These are phyloP conservation scores for Cercophora newfieldiana DNA, from an alignment of 495 filamentous ascomycete species.

Conservation along the genomic window DNA sequence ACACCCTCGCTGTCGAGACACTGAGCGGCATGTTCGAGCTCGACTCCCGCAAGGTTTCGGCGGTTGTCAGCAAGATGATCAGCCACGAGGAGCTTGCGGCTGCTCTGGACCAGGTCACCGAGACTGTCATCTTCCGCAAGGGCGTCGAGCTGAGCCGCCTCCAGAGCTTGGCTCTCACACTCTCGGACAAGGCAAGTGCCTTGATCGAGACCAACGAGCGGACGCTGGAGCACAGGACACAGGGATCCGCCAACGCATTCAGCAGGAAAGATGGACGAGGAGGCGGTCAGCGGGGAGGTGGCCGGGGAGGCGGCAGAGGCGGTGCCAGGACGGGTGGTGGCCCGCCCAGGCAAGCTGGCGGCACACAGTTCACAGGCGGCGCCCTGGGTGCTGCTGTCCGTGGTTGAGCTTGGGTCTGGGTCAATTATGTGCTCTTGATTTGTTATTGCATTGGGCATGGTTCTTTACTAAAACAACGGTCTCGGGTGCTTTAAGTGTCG, in stretches of 20 bases:
- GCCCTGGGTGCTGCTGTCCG: constrained; percentile 57
- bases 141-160: constrained; percentile 95
- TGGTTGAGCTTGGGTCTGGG: constrained; percentile 38
- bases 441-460: constrained; percentile 38
- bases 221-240: constrained; percentile 92
- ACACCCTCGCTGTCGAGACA: constrained; percentile 83
- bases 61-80: constrained; percentile 99
- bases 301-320: constrained; percentile 66
- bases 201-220: constrained; percentile 97
- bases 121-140: constrained; percentile 98
- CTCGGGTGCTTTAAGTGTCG: constrained; percentile 26
- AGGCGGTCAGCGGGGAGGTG: constrained; percentile 69
- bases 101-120: constrained; percentile 95
- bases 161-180: constrained; percentile 88
- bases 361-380: constrained; percentile 59
- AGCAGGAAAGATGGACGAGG: constrained; percentile 80
- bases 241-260: constrained; percentile 92
- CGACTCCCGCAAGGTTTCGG: constrained; percentile 79
- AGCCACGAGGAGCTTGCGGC: constrained; percentile 96
- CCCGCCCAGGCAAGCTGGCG: constrained; percentile 56
- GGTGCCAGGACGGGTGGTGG: constrained; percentile 57
- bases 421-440: constrained; percentile 29
- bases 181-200: constrained; percentile 92
- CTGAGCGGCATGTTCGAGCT: constrained; percentile 96
- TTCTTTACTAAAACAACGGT: constrained; percentile 30